These are phyloP conservation scores for Fagus sylvatica DNA, from an alignment of 306 rosid genomes.

Conservation along the genomic window DNA sequence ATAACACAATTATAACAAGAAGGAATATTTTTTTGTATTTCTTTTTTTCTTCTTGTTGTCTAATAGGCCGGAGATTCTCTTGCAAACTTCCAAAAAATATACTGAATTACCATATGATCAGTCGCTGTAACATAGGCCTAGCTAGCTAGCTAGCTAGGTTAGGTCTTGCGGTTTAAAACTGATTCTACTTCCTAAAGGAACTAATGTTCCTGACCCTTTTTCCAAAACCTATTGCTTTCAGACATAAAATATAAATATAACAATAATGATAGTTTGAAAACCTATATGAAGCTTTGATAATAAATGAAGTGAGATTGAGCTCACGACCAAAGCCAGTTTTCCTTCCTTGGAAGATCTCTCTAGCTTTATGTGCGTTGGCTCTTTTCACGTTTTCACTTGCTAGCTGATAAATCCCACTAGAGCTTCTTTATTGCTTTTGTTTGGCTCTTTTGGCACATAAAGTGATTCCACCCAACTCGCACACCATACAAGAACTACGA, in stretches of 20 bases:
- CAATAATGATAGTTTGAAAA: background rate
- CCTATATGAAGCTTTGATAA: slow-evolving; percentile 2
- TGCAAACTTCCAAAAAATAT: background rate
- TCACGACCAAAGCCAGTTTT: slow-evolving; percentile 11
- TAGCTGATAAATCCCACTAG: slow-evolving; percentile 26
- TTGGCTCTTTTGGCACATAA: slow-evolving; percentile 38
- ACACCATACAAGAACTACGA: slow-evolving; percentile 2
- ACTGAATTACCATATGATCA: background rate
- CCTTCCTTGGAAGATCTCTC: slow-evolving; percentile 36
- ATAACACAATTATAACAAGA: background rate
- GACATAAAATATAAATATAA: background rate
- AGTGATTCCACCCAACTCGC: slow-evolving; percentile 41
- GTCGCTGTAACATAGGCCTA: background rate
- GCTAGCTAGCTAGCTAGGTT: background rate
- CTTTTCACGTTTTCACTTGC: slow-evolving; percentile 6
- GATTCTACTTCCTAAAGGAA: slow-evolving; percentile 11
- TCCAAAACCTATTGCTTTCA: slow-evolving; percentile 1
- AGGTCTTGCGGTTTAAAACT: slow-evolving; percentile 12
- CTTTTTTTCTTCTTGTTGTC: background rate
- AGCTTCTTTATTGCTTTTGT: slow-evolving; percentile 41
- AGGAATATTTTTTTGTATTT: background rate
- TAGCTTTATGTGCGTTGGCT: slow-evolving; percentile 31
- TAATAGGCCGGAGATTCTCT: background rate
- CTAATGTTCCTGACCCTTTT: slow-evolving; percentile 4
- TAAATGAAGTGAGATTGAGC: background rate